Evolutionary conservation across 495 filamentous ascomycete species (phyloP), one percentile per base, ranked within the genome.

Genomic region (Choiromyces venosus): DNA sequence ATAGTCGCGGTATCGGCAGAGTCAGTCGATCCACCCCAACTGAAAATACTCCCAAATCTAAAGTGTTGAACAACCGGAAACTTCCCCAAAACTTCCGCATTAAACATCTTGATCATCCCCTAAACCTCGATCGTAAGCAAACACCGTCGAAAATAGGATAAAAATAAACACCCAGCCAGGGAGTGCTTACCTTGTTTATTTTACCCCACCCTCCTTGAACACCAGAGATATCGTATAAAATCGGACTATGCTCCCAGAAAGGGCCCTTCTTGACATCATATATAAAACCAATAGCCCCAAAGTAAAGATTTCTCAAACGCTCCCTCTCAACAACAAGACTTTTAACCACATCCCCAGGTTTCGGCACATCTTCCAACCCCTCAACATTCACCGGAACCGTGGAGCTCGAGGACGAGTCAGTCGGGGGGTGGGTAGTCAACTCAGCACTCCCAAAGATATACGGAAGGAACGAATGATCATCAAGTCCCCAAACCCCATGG

Each of bases 31-130:
- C 35, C 33, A 2, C 68, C 68, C 78, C 78, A 80, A 37, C 38
- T 73, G 35, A 81, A 81, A 40, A 81, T 77, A 65, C 86, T 87
- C 21, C 96, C 95, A 82, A 99, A 99, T 37, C 96, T 81, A 80
- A 99, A 98, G 82, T 99, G 96, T 81, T 99, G 95, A 90, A 97
- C 97, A 56, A 99, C 95, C 9, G 96, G 96, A 70, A 98, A 82
- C 83, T 99, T 99, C 36, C 91, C 88, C 64, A 99, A 83, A 0
- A 99, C 94, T 82, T 99, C 96, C 56, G 88, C 90, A 66, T 93
- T 88, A 81, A 98, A 98, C 95, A 98, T 99, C 76, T 91, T 89
- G 76, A 91, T 87, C 95, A 99, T 97, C 46, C 80, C 80, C 79
- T 81, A 40, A 35, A 38, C 25, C 40, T 16, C 4, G 36, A 46